Conservation (phyloP, 1,284 basidiomycete species). For the Paramarasmius palmivorus region DNA sequence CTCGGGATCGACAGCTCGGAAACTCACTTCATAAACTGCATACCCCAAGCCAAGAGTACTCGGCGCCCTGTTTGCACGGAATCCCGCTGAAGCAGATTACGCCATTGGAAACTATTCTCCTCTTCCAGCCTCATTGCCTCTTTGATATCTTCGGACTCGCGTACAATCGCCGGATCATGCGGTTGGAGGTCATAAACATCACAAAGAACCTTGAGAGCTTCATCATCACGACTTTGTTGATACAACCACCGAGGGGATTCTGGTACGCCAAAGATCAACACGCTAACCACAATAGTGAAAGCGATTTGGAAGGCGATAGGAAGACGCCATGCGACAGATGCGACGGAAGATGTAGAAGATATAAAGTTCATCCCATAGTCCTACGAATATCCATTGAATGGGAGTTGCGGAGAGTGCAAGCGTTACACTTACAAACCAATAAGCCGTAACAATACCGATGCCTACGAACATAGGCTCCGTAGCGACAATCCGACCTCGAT, state of each 20-base stretch:
- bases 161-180: background rate
- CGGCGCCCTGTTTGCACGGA: slow-evolving; percentile 9
- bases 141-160: slow-evolving; percentile 5
- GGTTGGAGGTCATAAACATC: slow-evolving; percentile 2
- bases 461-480: slow-evolving; percentile 9
- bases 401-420: background rate
- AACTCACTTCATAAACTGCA: slow-evolving; percentile 11
- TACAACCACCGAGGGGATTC: slow-evolving; percentile 11
- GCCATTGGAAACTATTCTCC: slow-evolving; percentile 6
- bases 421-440: slow-evolving; percentile 5
- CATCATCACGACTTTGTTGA: slow-evolving; percentile 5
- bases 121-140: slow-evolving; percentile 7
- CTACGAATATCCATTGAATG: background rate
- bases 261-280: slow-evolving; percentile 6
- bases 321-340: slow-evolving; percentile 7
- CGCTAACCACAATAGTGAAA: slow-evolving; percentile 6
- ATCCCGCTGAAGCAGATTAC: slow-evolving; percentile 4
- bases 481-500: slow-evolving; percentile 6
- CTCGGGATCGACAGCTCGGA: background rate
- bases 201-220: slow-evolving; percentile 5
- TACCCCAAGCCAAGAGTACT: slow-evolving; percentile 10
- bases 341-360: slow-evolving; percentile 5
- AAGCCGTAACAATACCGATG: slow-evolving; percentile 8
- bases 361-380: slow-evolving; percentile 13
- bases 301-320: slow-evolving; percentile 10